Evolutionary conservation across 2,329 filamentous ascomycete genomes (phyloP), one percentile per base, ranked within the genome.

Genomic region (Paecilomyces sp.): DNA sequence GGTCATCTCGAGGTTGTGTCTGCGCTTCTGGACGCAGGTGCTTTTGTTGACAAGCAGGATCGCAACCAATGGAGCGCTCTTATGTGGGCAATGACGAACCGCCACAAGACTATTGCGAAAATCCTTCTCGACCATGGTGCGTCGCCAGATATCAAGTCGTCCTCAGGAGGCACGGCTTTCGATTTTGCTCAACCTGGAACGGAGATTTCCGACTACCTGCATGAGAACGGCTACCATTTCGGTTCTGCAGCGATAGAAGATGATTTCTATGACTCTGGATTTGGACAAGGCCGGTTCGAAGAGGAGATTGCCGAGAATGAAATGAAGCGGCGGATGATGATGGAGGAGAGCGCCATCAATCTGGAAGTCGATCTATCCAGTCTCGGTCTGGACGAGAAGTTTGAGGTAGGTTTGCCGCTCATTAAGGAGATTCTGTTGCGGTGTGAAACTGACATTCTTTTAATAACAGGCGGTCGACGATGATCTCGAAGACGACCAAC

Each of bases 1-100:
- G 90, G 94, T 47, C 94, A 99, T 73, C 90, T 95, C 75, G 84
- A 88, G 54, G 92, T 96, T 3, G 94, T 97, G 25, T 84, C 88
- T 61, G 86, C 88, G 41, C 83, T 99, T 57, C 85, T 99, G 57
- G 85, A 91, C 61, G 91, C 91, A 9, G 92, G 93, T 25, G 93
- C 89, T 47, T 85, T 91, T 68, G 92, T 97, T 57, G 92, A 99
- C 77, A 88, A 88, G 68, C 93, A 97, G 75, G 94, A 99, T 72
- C 90, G 88, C 63, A 97, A 97, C 72, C 89, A 95, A 71, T 99
- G 94, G 94, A 97, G 91, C 69, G 90, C 94, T 13, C 82, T 99
- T 62, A 99, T 99, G 92, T 99, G 94, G 94, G 93, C 94, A 56
- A 97, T 97, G 91, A 99, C 94, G 59, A 99, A 99, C 75, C 82